Evolutionary conservation across 495 filamentous ascomycete species (phyloP), one percentile per base, ranked within the genome.

Genomic region (Podospora tetraspora): DNA sequence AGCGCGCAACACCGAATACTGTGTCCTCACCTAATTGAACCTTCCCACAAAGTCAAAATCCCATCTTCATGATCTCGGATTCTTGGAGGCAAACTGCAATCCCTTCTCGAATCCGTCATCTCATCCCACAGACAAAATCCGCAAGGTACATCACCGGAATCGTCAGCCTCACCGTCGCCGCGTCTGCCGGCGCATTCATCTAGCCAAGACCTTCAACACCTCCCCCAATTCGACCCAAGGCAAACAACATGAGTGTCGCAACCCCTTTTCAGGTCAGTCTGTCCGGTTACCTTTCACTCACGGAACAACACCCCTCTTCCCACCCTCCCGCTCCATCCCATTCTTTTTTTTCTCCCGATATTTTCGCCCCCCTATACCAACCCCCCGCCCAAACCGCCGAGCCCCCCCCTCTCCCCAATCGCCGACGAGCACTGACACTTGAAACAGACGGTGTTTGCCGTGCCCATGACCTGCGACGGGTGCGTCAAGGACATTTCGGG

Each of bases 401-500:
- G 19, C 25, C 19, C 43, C 63, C 63, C 21, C 16, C 13, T 65
- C 16, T 58, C 24, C 21, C 16, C 62, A 21, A n/a, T 66, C 23
- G 58, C 16, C n/a, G 16, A 25, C 32, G 34, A 66, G 23, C 6
- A 57, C 27, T 59, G 27, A 73, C 29, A 70, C 66, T 37, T 69
- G 68, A 73, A 73, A 71, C 72, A 97, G 91, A 96, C 93, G 57
- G 90, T 93, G 68, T 97, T 99, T 75, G 92, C 94, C 68, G 95
- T 98, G 77, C 94, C 92, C 25, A 90, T 99, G 85, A 90, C 87
- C 78, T 98, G 95, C 79, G 90, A 96, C 57, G 78, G 82, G 73
- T 99, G 95, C 79, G 87, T 95, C 72, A 90, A 92, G 70, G 90
- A 93, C 70, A 85, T 99, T 69, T 93, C 93, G 34, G 82, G 79